phyloP scores from a whole-genome alignment of 306 rosid species.

The Fagus crenata region DNA sequence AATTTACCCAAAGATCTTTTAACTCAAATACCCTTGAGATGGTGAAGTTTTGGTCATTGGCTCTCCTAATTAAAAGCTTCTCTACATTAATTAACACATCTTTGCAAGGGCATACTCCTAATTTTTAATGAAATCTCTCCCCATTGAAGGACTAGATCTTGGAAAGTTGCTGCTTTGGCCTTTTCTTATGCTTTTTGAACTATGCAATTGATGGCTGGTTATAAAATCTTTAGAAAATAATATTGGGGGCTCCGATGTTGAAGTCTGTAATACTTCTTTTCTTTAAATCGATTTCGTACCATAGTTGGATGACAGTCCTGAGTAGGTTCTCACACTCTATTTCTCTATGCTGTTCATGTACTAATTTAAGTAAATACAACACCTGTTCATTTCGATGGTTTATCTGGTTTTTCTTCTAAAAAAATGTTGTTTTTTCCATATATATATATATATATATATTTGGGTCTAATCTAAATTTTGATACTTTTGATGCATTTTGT shows the following conservation, averaged over 20 bases:
- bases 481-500: slow-evolving; percentile 31
- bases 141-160: background rate
- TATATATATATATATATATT: too few relatives aligned
- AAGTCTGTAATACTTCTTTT: background rate
- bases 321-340: background rate
- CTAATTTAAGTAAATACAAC: background rate
- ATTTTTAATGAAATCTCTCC: too few relatives aligned
- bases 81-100: too few relatives aligned
- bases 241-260: background rate
- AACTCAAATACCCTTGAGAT: too few relatives aligned
- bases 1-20: too few relatives aligned
- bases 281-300: background rate
- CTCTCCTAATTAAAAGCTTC: too few relatives aligned
- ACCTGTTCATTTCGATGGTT: background rate
- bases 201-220: background rate
- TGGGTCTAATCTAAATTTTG: slow-evolving; percentile 16
- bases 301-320: background rate
- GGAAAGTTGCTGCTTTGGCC: background rate
- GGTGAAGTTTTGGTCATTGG: too few relatives aligned
- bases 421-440: too few relatives aligned
- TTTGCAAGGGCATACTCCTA: too few relatives aligned
- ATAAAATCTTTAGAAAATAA: background rate
- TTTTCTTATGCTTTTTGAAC: background rate
- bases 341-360: background rate
- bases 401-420: background rate